Base-by-base conservation (phyloP, 2,329 filamentous ascomycete genomes). In the Parafenestella ontariensis region DNA sequence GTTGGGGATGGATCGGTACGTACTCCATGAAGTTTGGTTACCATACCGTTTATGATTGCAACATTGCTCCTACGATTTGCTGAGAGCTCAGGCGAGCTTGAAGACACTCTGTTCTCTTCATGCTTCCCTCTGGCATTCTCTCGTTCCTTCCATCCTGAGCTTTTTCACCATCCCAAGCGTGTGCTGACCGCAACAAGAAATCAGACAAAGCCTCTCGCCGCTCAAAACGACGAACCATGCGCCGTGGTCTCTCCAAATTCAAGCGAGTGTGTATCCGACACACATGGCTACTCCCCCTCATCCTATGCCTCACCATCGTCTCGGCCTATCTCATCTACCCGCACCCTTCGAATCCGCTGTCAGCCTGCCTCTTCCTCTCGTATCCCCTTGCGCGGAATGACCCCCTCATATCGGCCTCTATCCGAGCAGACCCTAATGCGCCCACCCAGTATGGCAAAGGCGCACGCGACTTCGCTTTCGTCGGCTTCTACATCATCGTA, bases 401-500 rank as follows among this genome's bases (percentile, higher is more conserved):
- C 49, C 54, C 62, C 9, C 52, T 68, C 23, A 66, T 68, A 28
- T 56, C 65, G 15, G 60, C 53, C 17, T 37, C 56, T 7, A 64
- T 63, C 3, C 78, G 72, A 52, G 78, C 78, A 3, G 76, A 80
- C 44, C 61, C 64, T 44, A 46, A 79, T 37, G 62, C 60, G 3
- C 73, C 75, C 5, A 72, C 74, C 23, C 90, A 93, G 70, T 98
- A 96, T 78, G 92, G 89, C 75, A 97, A 97, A 76, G 93, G 93
- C n/a, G 82, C 77, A 36, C 89, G 88, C 81, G 93, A 98, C 74
- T 82, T 96, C 49, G 89, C 90, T 39, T 94, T 98, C 68, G 91
- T 97, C 49, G 80, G 81, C 54, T 97, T 97, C 79, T 97, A 97
- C 79, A 94, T 86, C 36, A 80, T 97, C 52, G 89, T 97, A 20